Percentiles rank a stretch among this genome's conserved stretches.
These are phyloP conservation scores for Hygrophorus russula DNA, from an alignment of 768 basidiomycete species.

Conservation along the genomic window DNA sequence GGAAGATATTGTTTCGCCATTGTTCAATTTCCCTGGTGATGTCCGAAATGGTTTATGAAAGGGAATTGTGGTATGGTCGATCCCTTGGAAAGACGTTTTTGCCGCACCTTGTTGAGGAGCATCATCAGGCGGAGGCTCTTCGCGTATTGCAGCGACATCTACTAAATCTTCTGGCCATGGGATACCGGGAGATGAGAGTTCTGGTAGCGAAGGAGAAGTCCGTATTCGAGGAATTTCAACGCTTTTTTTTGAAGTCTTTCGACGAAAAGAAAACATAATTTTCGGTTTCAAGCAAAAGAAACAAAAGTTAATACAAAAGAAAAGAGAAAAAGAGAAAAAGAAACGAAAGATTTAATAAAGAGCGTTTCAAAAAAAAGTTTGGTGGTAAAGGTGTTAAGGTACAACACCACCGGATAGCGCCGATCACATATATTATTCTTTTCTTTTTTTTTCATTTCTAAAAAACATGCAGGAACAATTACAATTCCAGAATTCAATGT, in stretches of 20 bases:
- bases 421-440: no score
- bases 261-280: constrained; percentile 69
- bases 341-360: not conserved
- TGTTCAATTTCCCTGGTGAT: constrained; percentile 32
- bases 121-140: constrained; percentile 26
- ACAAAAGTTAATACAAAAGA: not conserved
- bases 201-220: constrained; percentile 73
- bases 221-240: constrained; percentile 40
- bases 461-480: no score
- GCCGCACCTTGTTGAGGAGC: constrained; percentile 51
- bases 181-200: constrained; percentile 62
- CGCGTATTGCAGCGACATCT: constrained; percentile 54
- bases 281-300: constrained; percentile 6
- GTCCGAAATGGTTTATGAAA: constrained; percentile 79
- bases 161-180: constrained; percentile 82
- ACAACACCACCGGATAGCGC: no score
- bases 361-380: not conserved
- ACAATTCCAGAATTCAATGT: no score
- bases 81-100: constrained; percentile 51
- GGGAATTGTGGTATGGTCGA: constrained; percentile 44
- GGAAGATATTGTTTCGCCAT: constrained; percentile 49
- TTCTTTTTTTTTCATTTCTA: no score
- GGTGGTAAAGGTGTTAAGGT: not conserved
- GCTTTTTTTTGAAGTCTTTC: constrained; percentile 47
- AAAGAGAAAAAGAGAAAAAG: not conserved